Evolutionary conservation across 805 yeast species (phyloP), one percentile per base, ranked within the genome.

Genomic region (Tetrapisispora phaffii): DNA sequence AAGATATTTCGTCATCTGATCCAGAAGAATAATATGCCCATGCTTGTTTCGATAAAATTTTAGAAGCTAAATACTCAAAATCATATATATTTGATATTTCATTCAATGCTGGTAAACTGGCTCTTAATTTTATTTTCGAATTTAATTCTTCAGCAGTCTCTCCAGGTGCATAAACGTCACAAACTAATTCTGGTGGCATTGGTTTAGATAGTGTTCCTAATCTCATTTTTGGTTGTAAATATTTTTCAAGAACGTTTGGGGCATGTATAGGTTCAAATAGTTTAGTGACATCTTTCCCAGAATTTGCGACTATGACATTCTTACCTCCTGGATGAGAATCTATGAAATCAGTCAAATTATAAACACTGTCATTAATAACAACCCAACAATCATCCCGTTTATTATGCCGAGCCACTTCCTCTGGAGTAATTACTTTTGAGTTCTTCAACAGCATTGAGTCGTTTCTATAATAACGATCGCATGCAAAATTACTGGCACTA

Each of bases 1-100:
- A 61, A 2, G 96, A 76, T 53, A 90, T 77, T 67, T 90, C 97
- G 63, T 90, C 97, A 64, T 90, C 97, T 16, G 95, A 75, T 9
- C 90, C 97, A 31, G 88, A 78, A 4, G 94, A 82, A 61, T 88
- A 90, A 65, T 90, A 90, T 13, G 93, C 93, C 94, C 97, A 85
- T 0, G 93, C 97, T 28, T 76, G 75, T 45, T 77, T 79, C 26
- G 85, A 75, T 72, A 90, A 70, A 29, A 85, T 82, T 48, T 80
- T 75, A 42, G 86, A 73, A 3, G 97, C 97, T 38, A 90, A 77
- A 54, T 76, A 75, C 63, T 90, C 97, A 59, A 90, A 88, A 63
- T 90, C 97, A 55, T 79, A 81, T 48, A 86, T 55, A 57, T 93
- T 90, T 59, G 80, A 77, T 47, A 89, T 74, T 54, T 77, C 79